Percentiles rank a stretch among this genome's conserved stretches.
Evolutionary conservation across 805 yeast species (phyloP).

Genomic region (Metschnikowia similis): DNA sequence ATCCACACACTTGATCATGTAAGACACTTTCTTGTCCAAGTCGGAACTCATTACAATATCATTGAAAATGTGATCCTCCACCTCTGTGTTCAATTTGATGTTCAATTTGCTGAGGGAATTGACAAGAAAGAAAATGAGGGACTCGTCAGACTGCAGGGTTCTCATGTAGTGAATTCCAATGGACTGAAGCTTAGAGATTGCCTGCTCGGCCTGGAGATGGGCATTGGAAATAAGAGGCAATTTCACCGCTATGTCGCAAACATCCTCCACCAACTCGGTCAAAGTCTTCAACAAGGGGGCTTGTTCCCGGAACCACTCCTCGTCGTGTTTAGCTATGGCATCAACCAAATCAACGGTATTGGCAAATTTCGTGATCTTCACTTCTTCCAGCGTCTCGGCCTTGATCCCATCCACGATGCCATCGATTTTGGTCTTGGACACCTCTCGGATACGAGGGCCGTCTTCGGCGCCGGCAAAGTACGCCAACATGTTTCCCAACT

Average conservation of each 20-base stretch:
- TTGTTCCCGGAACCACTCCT: conserved; percentile 57
- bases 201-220: conserved; percentile 69
- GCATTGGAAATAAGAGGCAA: conserved; percentile 49
- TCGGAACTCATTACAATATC: conserved; percentile 52
- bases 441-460: conserved; percentile 53
- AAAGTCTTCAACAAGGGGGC: conserved; percentile 41
- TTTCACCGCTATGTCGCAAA: conserved; percentile 33
- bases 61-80: conserved; percentile 57
- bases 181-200: conserved; percentile 57
- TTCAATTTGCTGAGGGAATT: conserved; percentile 41
- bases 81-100: conserved; percentile 40
- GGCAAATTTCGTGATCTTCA: conserved; percentile 61
- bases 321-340: conserved; percentile 48
- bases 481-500: conserved; percentile 62
- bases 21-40: conserved; percentile 42
- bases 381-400: conserved; percentile 48
- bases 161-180: conserved; percentile 28
- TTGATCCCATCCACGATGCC: conserved; percentile 45
- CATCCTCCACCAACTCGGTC: conserved; percentile 40
- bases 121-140: conserved; percentile 28
- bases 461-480: conserved; percentile 56
- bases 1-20: conserved; percentile 49
- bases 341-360: conserved; percentile 65
- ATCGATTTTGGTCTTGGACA: conserved; percentile 50
- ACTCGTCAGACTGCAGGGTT: conserved; percentile 21